Evolutionary conservation across 805 yeast species (phyloP).

Genomic region (Yarrowia yakushimensis): DNA sequence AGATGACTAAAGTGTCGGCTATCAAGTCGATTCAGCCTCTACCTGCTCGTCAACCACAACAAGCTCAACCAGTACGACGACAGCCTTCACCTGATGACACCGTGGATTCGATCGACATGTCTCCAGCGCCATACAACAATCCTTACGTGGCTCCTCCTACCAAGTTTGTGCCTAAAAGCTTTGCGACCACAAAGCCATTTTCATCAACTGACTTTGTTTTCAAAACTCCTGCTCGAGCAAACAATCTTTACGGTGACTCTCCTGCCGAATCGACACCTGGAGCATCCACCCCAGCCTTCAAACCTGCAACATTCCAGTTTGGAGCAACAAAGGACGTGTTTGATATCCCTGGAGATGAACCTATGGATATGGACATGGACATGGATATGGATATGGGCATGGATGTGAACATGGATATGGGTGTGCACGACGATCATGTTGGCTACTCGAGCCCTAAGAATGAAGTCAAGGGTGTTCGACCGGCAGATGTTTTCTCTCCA

Average conservation of each 20-base stretch:
- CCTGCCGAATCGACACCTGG: background rate
- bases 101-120: background rate
- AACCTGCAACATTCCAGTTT: background rate
- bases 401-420: background rate
- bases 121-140: background rate
- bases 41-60: background rate
- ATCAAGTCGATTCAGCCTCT: background rate
- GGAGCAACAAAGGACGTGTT: background rate
- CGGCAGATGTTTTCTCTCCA: background rate
- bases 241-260: background rate
- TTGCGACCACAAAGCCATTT: background rate
- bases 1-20: background rate
- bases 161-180: background rate
- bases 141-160: constrained; percentile 4
- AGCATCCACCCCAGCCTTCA: background rate
- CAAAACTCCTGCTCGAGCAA: background rate
- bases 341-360: background rate
- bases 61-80: background rate
- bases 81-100: background rate
- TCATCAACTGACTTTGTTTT: background rate
- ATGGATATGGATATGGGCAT: background rate
- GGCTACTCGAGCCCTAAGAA: too few relatives aligned
- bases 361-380: background rate
- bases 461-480: background rate
- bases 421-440: background rate